Evolutionary conservation across 225 moss, liverwort and hornwort genomes (phyloP), one percentile per base, ranked within the genome.

Genomic region (Bryoerythrophyllum caledonicum): DNA sequence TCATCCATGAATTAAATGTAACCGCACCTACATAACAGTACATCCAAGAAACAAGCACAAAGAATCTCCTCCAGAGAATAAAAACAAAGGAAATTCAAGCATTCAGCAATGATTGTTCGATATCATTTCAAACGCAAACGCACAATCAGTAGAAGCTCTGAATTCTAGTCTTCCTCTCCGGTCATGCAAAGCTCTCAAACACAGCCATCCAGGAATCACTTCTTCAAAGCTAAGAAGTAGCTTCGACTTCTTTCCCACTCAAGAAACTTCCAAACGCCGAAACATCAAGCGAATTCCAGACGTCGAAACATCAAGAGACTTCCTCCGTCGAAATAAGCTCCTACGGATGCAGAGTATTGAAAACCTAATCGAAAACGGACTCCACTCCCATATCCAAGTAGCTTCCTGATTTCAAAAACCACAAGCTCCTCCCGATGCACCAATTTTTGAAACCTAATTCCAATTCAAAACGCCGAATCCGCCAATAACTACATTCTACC

Each of bases 81-180:
- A 13, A 11, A 54, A 54, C 20, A 44, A 23, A 54, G 52, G 16
- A 7, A 41, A 40, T 24, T 12, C 64, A 41, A 63, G 27, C 14
- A 14, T 64, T 23, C 24, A 64, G 35, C 58, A 7, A 23, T 3
- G 23, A 64, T 7, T 38, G 20, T 23, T 40, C 14, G 24, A 24
- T 13, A 6, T 40, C 23, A 7, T 46, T 23, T 6, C 4, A 32
- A 61, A 13, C 19, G 10, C 26, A n/a, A 46, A 78, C 52, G 35
- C 21, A 54, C 38, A 38, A 20, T 28, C 67, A 58, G 13, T n/a
- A 19, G 19, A 58, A 74, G 28, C 21, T 38, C 6, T 17, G 13
- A 68, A 52, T 46, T 48, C 48, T 10, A 41, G 14, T 72, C 35
- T 73, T 68, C 48, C 10, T 59, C 70, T 40, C 57, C 68, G 78